Base-by-base conservation (phyloP, 1,139 yeast genomes). In the Torulaspora pretoriensis region DNA sequence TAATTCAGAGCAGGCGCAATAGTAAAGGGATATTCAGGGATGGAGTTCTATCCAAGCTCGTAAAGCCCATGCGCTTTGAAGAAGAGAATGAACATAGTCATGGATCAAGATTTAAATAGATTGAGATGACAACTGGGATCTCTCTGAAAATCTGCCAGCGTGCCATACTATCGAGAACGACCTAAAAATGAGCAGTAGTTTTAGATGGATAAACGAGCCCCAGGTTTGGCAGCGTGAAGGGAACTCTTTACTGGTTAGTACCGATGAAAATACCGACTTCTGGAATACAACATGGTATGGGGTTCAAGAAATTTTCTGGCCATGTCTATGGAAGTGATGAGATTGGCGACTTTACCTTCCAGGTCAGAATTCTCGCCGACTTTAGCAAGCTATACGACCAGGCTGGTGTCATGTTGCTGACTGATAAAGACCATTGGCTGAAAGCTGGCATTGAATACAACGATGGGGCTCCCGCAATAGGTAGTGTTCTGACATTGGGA, bases 381-480 rank as follows among this genome's bases (percentile, higher is more conserved):
- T 42, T 38, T 28, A 12, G 33, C 16, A 8, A 17, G n/a, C 42
- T 42, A 1, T 42, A 42, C 14, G 45, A 42, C 10, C 45, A 42
- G 32, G 45, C 45, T 3, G 45, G 45, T 13, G 32, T 38, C 8
- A 42, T 42, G 45, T 38, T 42, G 2, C 37, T 30, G 17, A 26
- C 38, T 4, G 45, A 38, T 17, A 19, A 26, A 16, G 12, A 27
- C 7, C 33, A 38, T 17, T 42, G 42, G 45, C 16, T 42, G 9
- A 42, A 42, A 19, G 42, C 45, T n/a, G 45, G 45, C 12, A 42
- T 42, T 10, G 45, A 38, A 33, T 28, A 38, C 5, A 38, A 36
- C 26, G 45, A 42, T 33, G 45, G 45, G 3, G 35, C 32, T 1
- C 34, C 35, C 27, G 33, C 33, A 35, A 37, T 38, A 23, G 38